A percentile compares a stretch with the other conserved stretches of the same genome.
phyloP scores from a whole-genome alignment of 2,329 filamentous ascomycete species.

The Paraconiothyrium brasiliense region DNA sequence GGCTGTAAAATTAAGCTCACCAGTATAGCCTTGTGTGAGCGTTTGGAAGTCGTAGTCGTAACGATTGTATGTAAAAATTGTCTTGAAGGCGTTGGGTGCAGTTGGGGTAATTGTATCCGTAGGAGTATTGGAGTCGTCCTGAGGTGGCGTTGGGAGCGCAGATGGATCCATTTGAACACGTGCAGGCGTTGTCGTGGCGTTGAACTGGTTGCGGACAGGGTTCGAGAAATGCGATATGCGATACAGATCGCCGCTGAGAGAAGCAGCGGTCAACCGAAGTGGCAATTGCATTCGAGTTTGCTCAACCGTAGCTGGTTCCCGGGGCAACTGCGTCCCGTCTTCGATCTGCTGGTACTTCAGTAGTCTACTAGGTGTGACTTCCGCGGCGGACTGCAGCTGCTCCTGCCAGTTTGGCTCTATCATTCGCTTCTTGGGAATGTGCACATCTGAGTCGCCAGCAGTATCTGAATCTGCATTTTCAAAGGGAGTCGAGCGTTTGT shows the following conservation, averaged over 20 bases:
- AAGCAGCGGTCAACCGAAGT: neutral
- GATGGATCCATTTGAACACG: neutral
- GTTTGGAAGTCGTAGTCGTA: constrained; percentile 5
- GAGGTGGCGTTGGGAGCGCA: neutral
- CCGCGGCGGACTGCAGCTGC: neutral
- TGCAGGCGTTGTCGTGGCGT: neutral
- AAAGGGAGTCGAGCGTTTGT: neutral
- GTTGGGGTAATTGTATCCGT: neutral
- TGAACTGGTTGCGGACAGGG: neutral
- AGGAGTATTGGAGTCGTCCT: neutral
- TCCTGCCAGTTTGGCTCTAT: neutral
- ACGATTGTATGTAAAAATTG: neutral
- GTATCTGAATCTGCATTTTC: no score
- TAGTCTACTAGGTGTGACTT: neutral
- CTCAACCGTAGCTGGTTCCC: neutral
- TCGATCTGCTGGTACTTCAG: neutral
- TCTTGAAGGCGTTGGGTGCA: neutral
- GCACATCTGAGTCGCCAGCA: neutral
- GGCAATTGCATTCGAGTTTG: neutral
- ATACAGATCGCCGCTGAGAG: neutral
- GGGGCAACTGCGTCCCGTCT: neutral
- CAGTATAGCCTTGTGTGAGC: neutral
- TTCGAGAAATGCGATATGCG: neutral
- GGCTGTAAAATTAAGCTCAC: constrained; percentile 13
- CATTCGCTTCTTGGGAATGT: neutral